phyloP scores from a whole-genome alignment of 2,329 filamentous ascomycete genomes.

The Fusarium brachygibbosum region DNA sequence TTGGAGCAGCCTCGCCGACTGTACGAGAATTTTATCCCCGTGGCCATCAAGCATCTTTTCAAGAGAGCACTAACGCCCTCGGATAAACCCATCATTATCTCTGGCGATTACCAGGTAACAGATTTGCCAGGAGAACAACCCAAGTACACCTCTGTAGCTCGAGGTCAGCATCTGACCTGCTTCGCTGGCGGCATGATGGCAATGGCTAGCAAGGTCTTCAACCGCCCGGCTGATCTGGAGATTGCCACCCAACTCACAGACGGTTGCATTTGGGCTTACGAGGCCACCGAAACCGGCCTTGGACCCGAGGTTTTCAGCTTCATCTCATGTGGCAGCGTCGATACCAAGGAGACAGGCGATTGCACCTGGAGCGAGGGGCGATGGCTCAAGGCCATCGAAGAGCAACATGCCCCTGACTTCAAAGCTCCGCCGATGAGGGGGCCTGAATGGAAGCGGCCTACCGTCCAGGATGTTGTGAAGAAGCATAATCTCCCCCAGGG shows the following conservation, averaged over 20 bases:
- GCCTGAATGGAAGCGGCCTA: slow-evolving; percentile 45
- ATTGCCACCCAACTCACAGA: slow-evolving; percentile 71
- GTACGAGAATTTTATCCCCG: slow-evolving; percentile 57
- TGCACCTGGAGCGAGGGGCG: slow-evolving; percentile 52
- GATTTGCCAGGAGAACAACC: slow-evolving; percentile 39
- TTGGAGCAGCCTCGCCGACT: slow-evolving; percentile 50
- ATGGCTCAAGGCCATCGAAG: slow-evolving; percentile 49
- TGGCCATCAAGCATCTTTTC: slow-evolving; percentile 71
- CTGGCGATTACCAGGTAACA: slow-evolving; percentile 64
- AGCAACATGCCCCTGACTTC: slow-evolving; percentile 46
- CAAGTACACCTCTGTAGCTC: slow-evolving; percentile 53
- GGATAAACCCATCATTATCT: slow-evolving; percentile 71
- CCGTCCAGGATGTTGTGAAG: slow-evolving; percentile 43
- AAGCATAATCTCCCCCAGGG: slow-evolving; percentile 62
- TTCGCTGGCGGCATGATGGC: slow-evolving; percentile 77
- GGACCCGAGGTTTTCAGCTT: slow-evolving; percentile 69
- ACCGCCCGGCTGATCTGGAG: slow-evolving; percentile 66
- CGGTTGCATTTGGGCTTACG: slow-evolving; percentile 75
- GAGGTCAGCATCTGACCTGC: slow-evolving; percentile 71
- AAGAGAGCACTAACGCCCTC: slow-evolving; percentile 74
- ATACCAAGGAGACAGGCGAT: slow-evolving; percentile 49
- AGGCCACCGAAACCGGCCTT: slow-evolving; percentile 69
- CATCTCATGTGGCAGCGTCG: slow-evolving; percentile 57
- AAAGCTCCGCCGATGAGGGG: slow-evolving; percentile 39
- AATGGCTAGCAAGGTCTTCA: slow-evolving; percentile 71